phyloP scores from a whole-genome alignment of 176 grass and related monocot species.

The Oryza brachyantha region DNA sequence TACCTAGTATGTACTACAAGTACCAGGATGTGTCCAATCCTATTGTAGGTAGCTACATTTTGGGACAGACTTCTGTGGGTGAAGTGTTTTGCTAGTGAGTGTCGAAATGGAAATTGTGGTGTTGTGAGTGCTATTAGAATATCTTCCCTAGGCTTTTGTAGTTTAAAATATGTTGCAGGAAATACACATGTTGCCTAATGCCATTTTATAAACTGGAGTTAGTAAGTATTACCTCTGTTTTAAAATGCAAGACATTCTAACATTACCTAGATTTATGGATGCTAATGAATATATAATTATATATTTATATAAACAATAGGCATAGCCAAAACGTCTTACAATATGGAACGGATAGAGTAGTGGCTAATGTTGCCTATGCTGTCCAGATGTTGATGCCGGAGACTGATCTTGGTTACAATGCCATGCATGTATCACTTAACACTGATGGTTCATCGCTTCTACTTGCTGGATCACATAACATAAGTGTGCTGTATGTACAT shows the following conservation, averaged over 20 bases:
- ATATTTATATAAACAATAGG: too few relatives aligned
- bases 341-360: too few relatives aligned
- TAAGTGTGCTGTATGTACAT: constrained; percentile 64
- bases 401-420: constrained; percentile 45
- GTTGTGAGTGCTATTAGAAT: not conserved
- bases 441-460: constrained; percentile 73
- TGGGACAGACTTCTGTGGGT: constrained; percentile 21
- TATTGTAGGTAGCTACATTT: too few relatives aligned
- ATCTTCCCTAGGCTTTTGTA: not conserved
- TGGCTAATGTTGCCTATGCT: constrained; percentile 5
- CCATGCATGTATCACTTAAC: constrained; percentile 67
- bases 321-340: too few relatives aligned
- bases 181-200: not conserved
- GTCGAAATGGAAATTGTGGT: not conserved
- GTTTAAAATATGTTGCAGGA: not conserved
- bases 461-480: constrained; percentile 60
- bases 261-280: too few relatives aligned
- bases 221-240: too few relatives aligned
- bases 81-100: not conserved
- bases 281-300: too few relatives aligned
- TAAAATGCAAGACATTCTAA: too few relatives aligned
- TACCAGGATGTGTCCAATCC: too few relatives aligned
- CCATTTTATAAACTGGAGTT: not conserved
- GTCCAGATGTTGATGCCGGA: constrained; percentile 60
- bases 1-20: too few relatives aligned